Evolutionary conservation across 805 yeast genomes (phyloP), one percentile per base, ranked within the genome.

Genomic region (Metschnikowia cerradonensis): DNA sequence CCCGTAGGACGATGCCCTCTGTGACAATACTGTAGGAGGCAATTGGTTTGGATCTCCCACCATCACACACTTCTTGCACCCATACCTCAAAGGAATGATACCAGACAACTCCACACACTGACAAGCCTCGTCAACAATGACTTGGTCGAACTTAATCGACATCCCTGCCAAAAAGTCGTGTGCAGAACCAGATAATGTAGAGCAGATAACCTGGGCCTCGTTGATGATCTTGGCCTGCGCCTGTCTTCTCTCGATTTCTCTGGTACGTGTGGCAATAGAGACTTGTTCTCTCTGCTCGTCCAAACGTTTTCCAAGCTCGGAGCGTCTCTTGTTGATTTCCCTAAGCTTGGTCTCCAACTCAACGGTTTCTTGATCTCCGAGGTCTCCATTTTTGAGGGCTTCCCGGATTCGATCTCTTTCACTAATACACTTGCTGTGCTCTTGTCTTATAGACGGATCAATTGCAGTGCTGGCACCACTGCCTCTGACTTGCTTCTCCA

Each of bases 1-100:
- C 40, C 82, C 81, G 59, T 76, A 80, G 4, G 80, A 73, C 1
- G 95, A 85, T 1, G 99, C 98, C 13, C 82, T 85, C 59, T 87
- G 90, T 0, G 97, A 92, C 17, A 94, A 70, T 10, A 92, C 98
- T 0, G 99, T 92, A 0, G 99, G 99, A 0, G 99, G 99, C 55
- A 94, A 77, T 70, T 94, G 99, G 65, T 94, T 91, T 2, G 98
- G 98, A 71, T 94, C 99, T 66, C 99, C 99, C 42, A 94, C 99
- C 96, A 94, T 87, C 45, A 94, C 86, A 71, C 98, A 92, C 49
- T 83, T 82, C 52, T 78, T 83, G 60, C 95, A 88, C 1, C 98
- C 98, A 65, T 91, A 94, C 61, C 96, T 76, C 56, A 94, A 72
- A 0, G 99, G 99, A 60, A 92, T 92, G 23, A 94, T 79, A 0